phyloP scores from a whole-genome alignment of 257 asterid species.

The Catharanthus roseus region DNA sequence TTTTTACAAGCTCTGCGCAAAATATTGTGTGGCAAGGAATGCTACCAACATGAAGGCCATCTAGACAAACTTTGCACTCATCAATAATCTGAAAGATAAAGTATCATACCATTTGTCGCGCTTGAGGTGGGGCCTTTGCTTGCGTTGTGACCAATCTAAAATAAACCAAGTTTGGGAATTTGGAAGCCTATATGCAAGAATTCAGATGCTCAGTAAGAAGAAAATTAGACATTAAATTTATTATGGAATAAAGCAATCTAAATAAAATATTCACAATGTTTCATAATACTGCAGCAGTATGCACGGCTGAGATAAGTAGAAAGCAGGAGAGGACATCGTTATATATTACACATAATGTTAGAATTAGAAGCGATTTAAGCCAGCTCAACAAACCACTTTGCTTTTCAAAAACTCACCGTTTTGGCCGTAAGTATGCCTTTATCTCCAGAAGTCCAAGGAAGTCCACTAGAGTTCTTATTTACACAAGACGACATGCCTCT shows the following conservation, averaged over 20 bases:
- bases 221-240: slow-evolving; percentile 10
- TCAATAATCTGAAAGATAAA: background rate
- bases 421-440: slow-evolving; percentile 12
- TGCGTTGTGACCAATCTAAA: slow-evolving; percentile 54
- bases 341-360: too few species aligned
- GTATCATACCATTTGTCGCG: slow-evolving; percentile 49
- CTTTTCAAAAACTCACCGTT: slow-evolving; percentile 22
- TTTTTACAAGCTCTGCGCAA: background rate
- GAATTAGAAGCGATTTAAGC: too few species aligned
- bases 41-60: background rate
- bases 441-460: slow-evolving; percentile 32
- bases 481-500: slow-evolving; percentile 21
- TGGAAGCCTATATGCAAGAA: slow-evolving; percentile 35
- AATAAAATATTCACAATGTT: background rate
- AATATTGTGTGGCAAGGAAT: background rate
- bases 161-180: slow-evolving; percentile 33
- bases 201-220: slow-evolving; percentile 16
- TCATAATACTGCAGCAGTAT: background rate
- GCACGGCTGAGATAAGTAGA: background rate
- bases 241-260: background rate
- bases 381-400: background rate
- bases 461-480: slow-evolving; percentile 21
- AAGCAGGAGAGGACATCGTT: background rate
- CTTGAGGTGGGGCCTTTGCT: slow-evolving; percentile 52
- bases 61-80: background rate